A percentile compares a stretch with the other conserved stretches of the same genome.
Evolutionary conservation across 139 green algal genomes (phyloP).

Genomic region (Spirogloea muscicola): DNA sequence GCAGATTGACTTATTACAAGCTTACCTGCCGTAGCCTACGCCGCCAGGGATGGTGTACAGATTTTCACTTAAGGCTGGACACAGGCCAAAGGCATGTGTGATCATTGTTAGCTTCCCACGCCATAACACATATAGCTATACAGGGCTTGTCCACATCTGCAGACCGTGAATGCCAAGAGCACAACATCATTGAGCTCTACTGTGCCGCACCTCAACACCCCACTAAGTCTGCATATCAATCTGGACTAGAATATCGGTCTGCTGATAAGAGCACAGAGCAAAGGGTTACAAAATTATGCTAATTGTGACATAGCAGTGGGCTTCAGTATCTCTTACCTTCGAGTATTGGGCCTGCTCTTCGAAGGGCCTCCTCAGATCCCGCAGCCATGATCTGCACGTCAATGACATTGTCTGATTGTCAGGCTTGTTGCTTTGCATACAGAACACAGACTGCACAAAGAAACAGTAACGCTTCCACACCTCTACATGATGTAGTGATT

Average conservation of each 20-base stretch:
- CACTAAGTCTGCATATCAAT: not conserved
- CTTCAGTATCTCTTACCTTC: not conserved
- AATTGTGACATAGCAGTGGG: not conserved
- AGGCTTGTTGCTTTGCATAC: not conserved
- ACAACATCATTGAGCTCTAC: not conserved
- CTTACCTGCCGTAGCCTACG: slow-evolving; percentile 32
- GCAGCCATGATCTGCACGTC: slow-evolving; percentile 30
- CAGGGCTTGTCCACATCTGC: not conserved
- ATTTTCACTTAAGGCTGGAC: slow-evolving; percentile 38
- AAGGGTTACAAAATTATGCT: not conserved
- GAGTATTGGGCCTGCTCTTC: not conserved
- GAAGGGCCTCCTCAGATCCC: not conserved
- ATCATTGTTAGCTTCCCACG: not conserved
- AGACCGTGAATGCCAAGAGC: not conserved
- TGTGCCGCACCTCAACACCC: not conserved
- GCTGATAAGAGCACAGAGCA: not conserved
- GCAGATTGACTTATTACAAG: too few relatives aligned
- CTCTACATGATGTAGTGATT: not conserved
- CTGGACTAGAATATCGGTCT: not conserved
- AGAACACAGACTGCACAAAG: not conserved
- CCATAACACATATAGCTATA: not conserved
- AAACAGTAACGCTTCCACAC: not conserved
- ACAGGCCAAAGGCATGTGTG: not conserved
- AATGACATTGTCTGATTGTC: not conserved
- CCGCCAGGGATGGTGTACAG: slow-evolving; percentile 43